phyloP scores from a whole-genome alignment of 2,329 filamentous ascomycete species.

The Trichophyton benhamiae region DNA sequence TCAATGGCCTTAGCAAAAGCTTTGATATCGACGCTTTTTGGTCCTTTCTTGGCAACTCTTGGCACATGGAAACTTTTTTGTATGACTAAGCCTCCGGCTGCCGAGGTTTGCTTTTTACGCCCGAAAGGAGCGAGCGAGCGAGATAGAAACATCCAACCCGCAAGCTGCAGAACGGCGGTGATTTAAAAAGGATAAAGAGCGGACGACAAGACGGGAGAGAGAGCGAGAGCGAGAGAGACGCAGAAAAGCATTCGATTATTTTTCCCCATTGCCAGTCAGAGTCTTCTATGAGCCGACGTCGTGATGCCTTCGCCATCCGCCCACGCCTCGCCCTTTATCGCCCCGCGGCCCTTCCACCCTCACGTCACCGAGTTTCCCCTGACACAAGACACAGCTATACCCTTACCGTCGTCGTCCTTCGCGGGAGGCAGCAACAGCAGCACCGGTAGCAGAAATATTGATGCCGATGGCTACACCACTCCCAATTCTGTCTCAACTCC shows the following conservation, averaged over 20 bases:
- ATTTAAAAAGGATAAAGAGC: background rate
- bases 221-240: background rate
- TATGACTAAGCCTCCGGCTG: background rate
- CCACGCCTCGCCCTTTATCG: conserved; percentile 40
- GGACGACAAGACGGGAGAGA: background rate
- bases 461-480: conserved; percentile 15
- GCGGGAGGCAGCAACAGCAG: background rate
- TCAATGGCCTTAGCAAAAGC: no score
- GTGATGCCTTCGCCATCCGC: conserved; percentile 45
- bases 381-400: conserved; percentile 3
- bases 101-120: background rate
- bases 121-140: background rate
- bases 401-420: background rate
- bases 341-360: conserved; percentile 26
- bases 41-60: background rate
- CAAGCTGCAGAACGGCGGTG: no score
- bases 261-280: no score
- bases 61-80: background rate
- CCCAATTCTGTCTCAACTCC: conserved; percentile 23
- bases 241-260: background rate
- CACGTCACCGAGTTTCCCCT: conserved; percentile 18
- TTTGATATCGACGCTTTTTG: no score
- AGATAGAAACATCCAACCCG: background rate
- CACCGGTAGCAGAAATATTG: conserved; percentile 5
- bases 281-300: background rate